Base-by-base conservation (phyloP, 345 rosid genomes). In the Populus tremula region DNA sequence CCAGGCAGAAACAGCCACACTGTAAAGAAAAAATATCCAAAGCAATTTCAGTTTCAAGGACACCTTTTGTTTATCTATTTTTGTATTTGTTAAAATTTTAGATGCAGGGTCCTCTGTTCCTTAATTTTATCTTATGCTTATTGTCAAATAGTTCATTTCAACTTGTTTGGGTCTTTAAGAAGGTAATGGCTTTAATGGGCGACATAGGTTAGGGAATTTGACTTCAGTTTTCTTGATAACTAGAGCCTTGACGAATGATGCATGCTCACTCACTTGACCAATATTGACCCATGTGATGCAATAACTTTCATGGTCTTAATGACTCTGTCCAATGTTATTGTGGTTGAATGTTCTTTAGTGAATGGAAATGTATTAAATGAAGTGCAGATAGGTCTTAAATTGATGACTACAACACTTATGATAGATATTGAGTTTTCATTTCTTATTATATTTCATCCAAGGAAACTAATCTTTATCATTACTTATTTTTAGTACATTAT, bases 401-500 rank as follows among this genome's bases (percentile, higher is more conserved):
- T 59, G 64, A 23, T 59, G 12, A n/a, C 5, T 23, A 4, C 41
- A 36, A 67, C 47, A 67, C 23, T 33, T 67, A 2, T 8, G 11
- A 9, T 31, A 67, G 47, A 1, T 66, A 53, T 16, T 11, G 39
- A 64, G 11, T 33, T 36, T 31, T 49, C 31, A 18, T 45, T 66
- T 63, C 63, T 35, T 38, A 31, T 50, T 72, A 64, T 29, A 5
- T 69, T 14, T 49, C 35, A 50, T 29, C 35, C 63, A 75, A 38
- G 45, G 77, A 70, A 75, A 16, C 76, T 83, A 38, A 83, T 68
- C 43, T 27, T 43, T 33, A 7, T 35, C 20, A 3, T 69, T 62
- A 66, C 77, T 78, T 25, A 29, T 77, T 82, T 69, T 73, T 76
- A 95, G 99, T 95, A 90, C 71, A 86, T 95, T 73, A 91, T 95